phyloP scores from a whole-genome alignment of 306 rosid genomes.

The Casuarina glauca region DNA sequence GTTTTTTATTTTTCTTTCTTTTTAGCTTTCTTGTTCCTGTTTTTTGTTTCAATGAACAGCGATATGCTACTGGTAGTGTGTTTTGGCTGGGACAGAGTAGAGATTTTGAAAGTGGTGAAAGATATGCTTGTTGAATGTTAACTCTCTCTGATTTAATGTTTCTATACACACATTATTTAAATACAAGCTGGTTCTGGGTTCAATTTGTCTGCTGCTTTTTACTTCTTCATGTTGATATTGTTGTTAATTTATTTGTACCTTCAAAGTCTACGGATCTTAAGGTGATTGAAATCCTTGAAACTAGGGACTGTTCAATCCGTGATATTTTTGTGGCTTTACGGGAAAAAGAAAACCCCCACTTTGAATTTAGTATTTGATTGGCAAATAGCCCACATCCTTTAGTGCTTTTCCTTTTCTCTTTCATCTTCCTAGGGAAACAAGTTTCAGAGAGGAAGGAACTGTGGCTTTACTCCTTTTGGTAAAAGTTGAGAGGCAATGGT shows the following conservation, averaged over 20 bases:
- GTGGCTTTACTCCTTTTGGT: neutral
- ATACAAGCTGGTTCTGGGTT: neutral
- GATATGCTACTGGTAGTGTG: neutral
- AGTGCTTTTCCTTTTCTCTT: neutral
- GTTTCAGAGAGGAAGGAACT: neutral
- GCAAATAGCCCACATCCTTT: no score
- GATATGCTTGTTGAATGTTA: neutral
- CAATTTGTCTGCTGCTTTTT: neutral
- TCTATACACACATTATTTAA: constrained; percentile 12
- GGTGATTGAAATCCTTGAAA: neutral
- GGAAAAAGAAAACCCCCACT: neutral
- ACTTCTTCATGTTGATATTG: neutral
- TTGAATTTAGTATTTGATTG: neutral
- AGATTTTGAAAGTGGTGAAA: neutral
- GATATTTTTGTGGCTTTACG: neutral
- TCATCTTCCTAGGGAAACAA: neutral
- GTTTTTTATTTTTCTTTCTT: neutral
- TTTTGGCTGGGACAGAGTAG: constrained; percentile 9
- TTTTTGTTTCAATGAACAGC: neutral
- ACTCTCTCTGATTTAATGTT: constrained; percentile 10
- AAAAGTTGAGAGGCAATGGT: neutral
- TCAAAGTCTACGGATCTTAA: neutral
- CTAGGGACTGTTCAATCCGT: neutral
- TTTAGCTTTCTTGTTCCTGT: neutral
- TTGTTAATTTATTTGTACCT: neutral